Conservation (phyloP, 2,329 filamentous ascomycete genomes). For the Intubia oerlemansii region DNA sequence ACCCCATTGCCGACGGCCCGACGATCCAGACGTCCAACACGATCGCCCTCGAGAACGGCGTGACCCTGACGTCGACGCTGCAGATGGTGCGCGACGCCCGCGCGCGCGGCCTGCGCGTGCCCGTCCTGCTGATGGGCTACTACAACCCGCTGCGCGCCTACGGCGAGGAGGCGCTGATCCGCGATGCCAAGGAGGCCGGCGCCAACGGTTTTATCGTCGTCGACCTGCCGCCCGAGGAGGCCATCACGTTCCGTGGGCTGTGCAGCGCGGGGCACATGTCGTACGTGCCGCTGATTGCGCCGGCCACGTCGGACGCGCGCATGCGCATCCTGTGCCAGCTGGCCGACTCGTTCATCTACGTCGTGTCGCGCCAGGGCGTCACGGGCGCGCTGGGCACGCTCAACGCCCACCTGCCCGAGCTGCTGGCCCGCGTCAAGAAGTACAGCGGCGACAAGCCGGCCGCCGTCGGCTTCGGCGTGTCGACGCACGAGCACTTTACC, state of each 20-base stretch:
- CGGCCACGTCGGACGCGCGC: constrained; percentile 73
- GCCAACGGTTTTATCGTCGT: constrained; percentile 96
- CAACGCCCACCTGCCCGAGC: constrained; percentile 59
- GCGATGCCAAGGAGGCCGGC: constrained; percentile 64
- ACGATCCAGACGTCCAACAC: constrained; percentile 95
- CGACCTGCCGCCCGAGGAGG: constrained; percentile 88
- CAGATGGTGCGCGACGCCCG: constrained; percentile 70
- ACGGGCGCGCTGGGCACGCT: constrained; percentile 75
- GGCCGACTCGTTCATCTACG: constrained; percentile 96
- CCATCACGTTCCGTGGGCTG: constrained; percentile 70
- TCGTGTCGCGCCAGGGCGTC: constrained; percentile 91
- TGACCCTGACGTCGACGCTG: constrained; percentile 60
- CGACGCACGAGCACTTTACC: constrained; percentile 81
- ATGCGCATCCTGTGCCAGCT: constrained; percentile 95
- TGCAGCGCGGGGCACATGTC: constrained; percentile 68
- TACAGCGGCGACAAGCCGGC: constrained; percentile 82
- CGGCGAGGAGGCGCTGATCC: constrained; percentile 73
- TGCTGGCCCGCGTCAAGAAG: constrained; percentile 70
- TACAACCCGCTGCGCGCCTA: constrained; percentile 93
- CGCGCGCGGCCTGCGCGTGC: constrained; percentile 53
- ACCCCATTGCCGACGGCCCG: constrained; percentile 92
- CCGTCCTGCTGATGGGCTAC: constrained; percentile 93
- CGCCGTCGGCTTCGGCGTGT: constrained; percentile 89
- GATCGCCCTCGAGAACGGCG: constrained; percentile 69
- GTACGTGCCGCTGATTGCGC: constrained; percentile 92